Evolutionary conservation across 192 early-diverging fungal genomes (phyloP), one percentile per base, ranked within the genome.

Genomic region (Backusella australiensis): DNA sequence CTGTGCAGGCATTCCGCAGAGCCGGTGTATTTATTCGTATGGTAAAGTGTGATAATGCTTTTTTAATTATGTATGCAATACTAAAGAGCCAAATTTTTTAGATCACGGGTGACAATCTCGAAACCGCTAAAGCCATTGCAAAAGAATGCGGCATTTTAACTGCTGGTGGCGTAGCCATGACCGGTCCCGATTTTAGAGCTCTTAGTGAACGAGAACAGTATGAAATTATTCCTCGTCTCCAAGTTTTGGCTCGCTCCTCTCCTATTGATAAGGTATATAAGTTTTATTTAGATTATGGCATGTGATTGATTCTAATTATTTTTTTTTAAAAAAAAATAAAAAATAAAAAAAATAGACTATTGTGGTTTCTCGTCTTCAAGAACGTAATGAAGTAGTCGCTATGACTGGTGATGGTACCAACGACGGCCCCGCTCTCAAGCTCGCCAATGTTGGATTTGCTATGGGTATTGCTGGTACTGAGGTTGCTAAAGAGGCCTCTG

Each of bases 381-480:
- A 90, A 75, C 78, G 85, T 34, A 86, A 83, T 35, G 90, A 95
- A 83, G 88, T 92, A 12, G 91, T 93, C 41, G 91, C 88, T 36
- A 91, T 95, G 83, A 93, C 93, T n/a, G 94, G 94, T 71, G 94
- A 95, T 79, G 94, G 94, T 72, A 94, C 93, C 67, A 95, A 95
- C 83, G 93, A 95, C 79, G 91, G 92, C 6, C 96, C 95, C 1
- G 95, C 95, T 23, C 87, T 97, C 32, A 94, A 94, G 84, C 82
- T 90, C 79, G 93, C 95, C 6, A 95, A 97, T 84, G 91, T 97
- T 79, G 96, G 96, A 34, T 96, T 97, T 84, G 90, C 90, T 67
- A 97, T 96, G 96, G 96, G 96, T 63, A 93, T 96, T 78, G 86
- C 93, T 49, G 95, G 96, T 44, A 95, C 94, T 21, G 93, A 94